Base-by-base conservation (phyloP, 1,139 yeast species). In the Komagataea norvegica region DNA sequence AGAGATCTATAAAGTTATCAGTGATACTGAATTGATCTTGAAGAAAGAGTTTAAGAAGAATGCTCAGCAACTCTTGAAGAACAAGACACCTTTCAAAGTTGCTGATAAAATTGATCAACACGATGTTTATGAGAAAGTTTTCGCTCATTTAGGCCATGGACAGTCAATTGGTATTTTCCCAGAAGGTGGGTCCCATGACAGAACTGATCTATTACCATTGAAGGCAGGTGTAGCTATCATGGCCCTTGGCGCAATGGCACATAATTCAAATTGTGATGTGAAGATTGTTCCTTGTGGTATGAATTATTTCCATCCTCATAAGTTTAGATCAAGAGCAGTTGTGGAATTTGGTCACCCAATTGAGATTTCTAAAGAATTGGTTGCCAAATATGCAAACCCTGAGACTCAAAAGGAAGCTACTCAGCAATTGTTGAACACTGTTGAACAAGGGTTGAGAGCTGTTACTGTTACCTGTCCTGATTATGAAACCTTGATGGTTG, bases 201-300 rank as follows among this genome's bases (percentile, higher is more conserved):
- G 97, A 45, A 80, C 97, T 0, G 95, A 87, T 48, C 62, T 91
- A 47, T 66, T 91, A 38, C 97, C 97, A 1, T 67, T 91, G 53
- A 91, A 91, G 56, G 96, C 97, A 1, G 98, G 98, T 41, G 97
- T 91, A 14, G 97, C 96, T 2, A 82, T 91, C 37, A 91, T 91
- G 97, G 97, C 97, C 0, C 66, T 91, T 16, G 97, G 97, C 15
- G 93, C 97, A 1, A 73, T 86, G 70, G 85, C 79, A 14, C 68
- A 74, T 35, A 71, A 77, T 44, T 87, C 93, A 0, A 70, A 75
- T 31, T 77, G 83, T 45, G 77, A 78, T 35, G 88, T 91, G 8
- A 80, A 82, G 50, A 84, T 91, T 47, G 94, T 91, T 17, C 97
- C 97, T 5, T 86, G 95, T 50, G 98, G 98, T 27, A 81, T 91